Conservation (phyloP, 1,284 basidiomycete genomes). For the Austroboletus niveus region DNA sequence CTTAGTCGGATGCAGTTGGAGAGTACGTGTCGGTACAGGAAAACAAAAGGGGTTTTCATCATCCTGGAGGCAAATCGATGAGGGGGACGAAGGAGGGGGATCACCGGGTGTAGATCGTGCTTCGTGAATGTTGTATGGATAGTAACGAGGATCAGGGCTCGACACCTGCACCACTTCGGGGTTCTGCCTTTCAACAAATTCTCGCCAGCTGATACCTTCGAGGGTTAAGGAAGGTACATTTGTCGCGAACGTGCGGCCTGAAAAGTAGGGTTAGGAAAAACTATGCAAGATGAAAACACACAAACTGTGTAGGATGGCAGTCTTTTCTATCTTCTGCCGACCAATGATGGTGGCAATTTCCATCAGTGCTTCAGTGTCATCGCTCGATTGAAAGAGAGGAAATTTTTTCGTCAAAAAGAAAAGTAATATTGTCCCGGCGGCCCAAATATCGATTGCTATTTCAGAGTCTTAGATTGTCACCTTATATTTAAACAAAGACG, state of each 20-base stretch:
- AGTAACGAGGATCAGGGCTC: slow-evolving; percentile 49
- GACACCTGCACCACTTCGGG: slow-evolving; percentile 65
- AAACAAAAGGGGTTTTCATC: slow-evolving; percentile 16
- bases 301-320: slow-evolving; percentile 89
- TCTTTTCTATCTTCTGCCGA: slow-evolving; percentile 78
- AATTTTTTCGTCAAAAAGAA: slow-evolving; percentile 94
- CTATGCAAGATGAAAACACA: slow-evolving; percentile 16
- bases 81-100: slow-evolving; percentile 38
- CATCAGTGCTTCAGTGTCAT: slow-evolving; percentile 94
- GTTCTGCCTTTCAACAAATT: slow-evolving; percentile 77
- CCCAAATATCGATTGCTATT: slow-evolving; percentile 95
- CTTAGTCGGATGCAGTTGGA: slow-evolving; percentile 27
- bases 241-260: slow-evolving; percentile 83
- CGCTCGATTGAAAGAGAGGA: slow-evolving; percentile 91
- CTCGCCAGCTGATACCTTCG: slow-evolving; percentile 66
- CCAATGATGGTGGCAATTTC: slow-evolving; percentile 93
- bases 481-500: slow-evolving; percentile 2
- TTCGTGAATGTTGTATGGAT: slow-evolving; percentile 43
- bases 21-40: slow-evolving; percentile 33
- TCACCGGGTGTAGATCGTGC: slow-evolving; percentile 9
- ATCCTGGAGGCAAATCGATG: slow-evolving; percentile 23
- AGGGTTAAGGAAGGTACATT: slow-evolving; percentile 77
- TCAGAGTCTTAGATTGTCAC: slow-evolving; percentile 6
- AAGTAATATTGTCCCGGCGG: slow-evolving; percentile 88
- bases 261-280: slow-evolving; percentile 9